A percentile compares a stretch with the other conserved stretches of the same genome.
These are phyloP conservation scores for Nitzschia putrida DNA, from an alignment of 108 stramenopile genomes.

Conservation along the genomic window DNA sequence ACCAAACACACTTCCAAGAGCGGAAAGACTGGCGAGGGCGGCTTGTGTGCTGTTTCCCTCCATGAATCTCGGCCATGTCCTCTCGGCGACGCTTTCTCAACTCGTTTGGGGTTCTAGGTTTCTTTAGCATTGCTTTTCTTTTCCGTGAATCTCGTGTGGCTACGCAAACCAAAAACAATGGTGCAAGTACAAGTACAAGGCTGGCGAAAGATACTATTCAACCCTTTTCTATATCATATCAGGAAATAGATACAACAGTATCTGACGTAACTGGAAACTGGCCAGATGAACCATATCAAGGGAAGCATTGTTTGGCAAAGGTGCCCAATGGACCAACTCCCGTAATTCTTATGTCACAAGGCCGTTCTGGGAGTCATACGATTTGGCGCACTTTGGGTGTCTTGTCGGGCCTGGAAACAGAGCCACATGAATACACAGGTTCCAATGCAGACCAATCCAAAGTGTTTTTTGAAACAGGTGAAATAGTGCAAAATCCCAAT, in stretches of 20 bases:
- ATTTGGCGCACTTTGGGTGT: background rate
- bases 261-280: background rate
- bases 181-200: no score
- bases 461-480: background rate
- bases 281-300: background rate
- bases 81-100: no score
- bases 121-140: no score
- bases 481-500: background rate
- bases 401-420: background rate
- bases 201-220: no score
- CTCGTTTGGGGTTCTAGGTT: no score
- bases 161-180: no score
- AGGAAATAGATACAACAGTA: background rate
- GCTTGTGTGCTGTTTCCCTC: no score
- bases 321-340: background rate
- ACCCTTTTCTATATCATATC: no score
- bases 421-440: background rate
- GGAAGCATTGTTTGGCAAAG: background rate
- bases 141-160: no score
- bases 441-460: background rate
- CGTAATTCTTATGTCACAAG: slow-evolving; percentile 1
- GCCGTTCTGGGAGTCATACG: background rate
- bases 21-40: no score
- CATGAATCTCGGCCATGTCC: no score
- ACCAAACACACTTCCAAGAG: no score